A percentile compares a stretch with the other conserved stretches of the same genome.
Conservation (phyloP, 2,329 filamentous ascomycete species). For the Fonsecaea multimorphosa region DNA sequence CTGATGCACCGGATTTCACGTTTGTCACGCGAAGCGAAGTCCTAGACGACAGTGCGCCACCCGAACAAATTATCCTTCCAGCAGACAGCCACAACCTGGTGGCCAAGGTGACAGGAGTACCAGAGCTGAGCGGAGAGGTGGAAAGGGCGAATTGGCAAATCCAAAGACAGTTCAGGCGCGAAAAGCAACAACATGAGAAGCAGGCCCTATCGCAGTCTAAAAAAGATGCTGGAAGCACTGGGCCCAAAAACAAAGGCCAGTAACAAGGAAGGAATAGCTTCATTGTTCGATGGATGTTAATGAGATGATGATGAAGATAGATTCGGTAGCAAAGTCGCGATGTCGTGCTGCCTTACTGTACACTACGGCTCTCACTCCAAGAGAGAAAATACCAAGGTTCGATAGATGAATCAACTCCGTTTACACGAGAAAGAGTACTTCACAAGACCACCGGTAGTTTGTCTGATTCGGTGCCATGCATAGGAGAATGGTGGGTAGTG, state of each 20-base stretch:
- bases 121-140: slow-evolving; percentile 73
- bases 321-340: not conserved
- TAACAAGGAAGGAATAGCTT: not conserved
- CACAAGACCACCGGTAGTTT: not conserved
- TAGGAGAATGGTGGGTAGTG: not conserved
- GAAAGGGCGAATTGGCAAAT: slow-evolving; percentile 80
- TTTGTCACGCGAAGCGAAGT: slow-evolving; percentile 45
- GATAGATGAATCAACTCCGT: not conserved
- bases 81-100: slow-evolving; percentile 62
- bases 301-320: slow-evolving; percentile 3
- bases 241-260: not conserved
- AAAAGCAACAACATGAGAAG: slow-evolving; percentile 19
- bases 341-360: not conserved
- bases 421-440: not conserved
- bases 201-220: slow-evolving; percentile 1
- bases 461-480: not conserved
- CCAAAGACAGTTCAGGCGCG: slow-evolving; percentile 46
- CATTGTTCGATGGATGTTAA: not conserved
- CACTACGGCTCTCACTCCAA: not conserved
- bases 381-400: not conserved
- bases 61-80: slow-evolving; percentile 54
- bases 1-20: slow-evolving; percentile 44
- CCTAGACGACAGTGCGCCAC: slow-evolving; percentile 44
- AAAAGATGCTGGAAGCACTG: slow-evolving; percentile 9
- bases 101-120: slow-evolving; percentile 68